Base-by-base conservation (phyloP, 208 protist genomes). In the Phytomonas serpens region DNA sequence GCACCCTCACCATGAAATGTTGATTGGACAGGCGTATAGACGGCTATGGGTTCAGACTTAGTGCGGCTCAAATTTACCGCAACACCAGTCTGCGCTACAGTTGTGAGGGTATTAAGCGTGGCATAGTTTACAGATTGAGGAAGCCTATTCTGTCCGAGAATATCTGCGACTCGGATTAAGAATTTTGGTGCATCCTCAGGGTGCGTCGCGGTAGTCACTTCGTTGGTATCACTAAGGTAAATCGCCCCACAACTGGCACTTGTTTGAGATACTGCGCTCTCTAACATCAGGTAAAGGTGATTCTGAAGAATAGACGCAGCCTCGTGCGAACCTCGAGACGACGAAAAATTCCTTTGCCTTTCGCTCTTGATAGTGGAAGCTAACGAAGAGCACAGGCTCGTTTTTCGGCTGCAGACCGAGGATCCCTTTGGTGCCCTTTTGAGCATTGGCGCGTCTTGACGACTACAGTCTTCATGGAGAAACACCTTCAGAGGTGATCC, bases 271-370 rank as follows among this genome's bases (percentile, higher is more conserved):
- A 87, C 63, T 4, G 83, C 77, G 3, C 81, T 77, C 42, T 93
- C 86, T 38, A 95, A 77, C 67, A 92, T 73, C 3, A 95, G 33
- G 71, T 80, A 84, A 34, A 95, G 78, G 33, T 83, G 88, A 14
- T 80, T 82, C 68, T 91, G 87, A 33, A 95, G 61, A 42, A 76
- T 69, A 19, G 71, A 70, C 7, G 76, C 78, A 16, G 77, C 80
- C 11, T 64, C 76, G 11, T 75, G 77, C 2, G 40, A 11, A 23
- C 40, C 16, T 47, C 9, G 40, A 19, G 40, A 47, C 40, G 40
- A 47, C 40, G 4, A 47, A 19, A 19, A 3, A 47, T 23, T 19
- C 40, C 40, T 47, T 10, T 11, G 2, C 36, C 75, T 62, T 31
- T 89, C 79, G 23, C 69, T 70, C 19, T 33, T 31, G 40, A 29